Base-by-base conservation (phyloP, 441 rosid species). In the Arabidopsis lyrata region DNA sequence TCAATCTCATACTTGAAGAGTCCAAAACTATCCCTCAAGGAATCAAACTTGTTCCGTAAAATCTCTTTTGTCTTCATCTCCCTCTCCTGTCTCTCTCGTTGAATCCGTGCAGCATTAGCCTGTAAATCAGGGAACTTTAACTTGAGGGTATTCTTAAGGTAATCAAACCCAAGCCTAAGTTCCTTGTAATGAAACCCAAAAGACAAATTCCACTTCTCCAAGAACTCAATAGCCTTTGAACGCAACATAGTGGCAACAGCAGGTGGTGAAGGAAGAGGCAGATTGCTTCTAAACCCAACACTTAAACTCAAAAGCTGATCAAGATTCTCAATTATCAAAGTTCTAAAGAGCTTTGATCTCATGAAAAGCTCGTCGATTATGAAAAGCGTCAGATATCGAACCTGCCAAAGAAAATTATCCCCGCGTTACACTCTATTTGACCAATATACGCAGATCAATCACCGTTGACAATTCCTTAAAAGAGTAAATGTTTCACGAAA, bases 331-430 rank as follows among this genome's bases (percentile, higher is more conserved):
- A 88, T 84, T 3, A 91, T 57, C 72, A 93, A 81, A 48, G 68
- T 52, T 78, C 98, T 90, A 76, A 95, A 95, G 36, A 91, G 88
- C 88, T 93, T 90, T 16, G 96, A 95, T 22, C 97, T 83, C 95
- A 95, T 90, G 79, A 95, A 93, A 29, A 95, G 87, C 71, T 93
- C 94, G 77, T 95, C 98, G 72, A 91, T 86, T 81, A 93, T 86
- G 62, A 89, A 85, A 68, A 93, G 90, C 13, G 96, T 53, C 45
- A 91, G 78, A 76, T 85, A 95, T 60, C 98, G 86, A 31, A 95
- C 96, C 98, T 93, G 85, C 61, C 74, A 77, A 44, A 68, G 2
- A 50, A 27, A 55, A n/a, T 35, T 35, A 72, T 13, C 47, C 13
- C 66, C 6, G 24, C n/a, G 3, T 56, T 24, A 66, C 47, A 53